Conservation (phyloP, 2,329 filamentous ascomycete species). For the Fusarium equiseti region DNA sequence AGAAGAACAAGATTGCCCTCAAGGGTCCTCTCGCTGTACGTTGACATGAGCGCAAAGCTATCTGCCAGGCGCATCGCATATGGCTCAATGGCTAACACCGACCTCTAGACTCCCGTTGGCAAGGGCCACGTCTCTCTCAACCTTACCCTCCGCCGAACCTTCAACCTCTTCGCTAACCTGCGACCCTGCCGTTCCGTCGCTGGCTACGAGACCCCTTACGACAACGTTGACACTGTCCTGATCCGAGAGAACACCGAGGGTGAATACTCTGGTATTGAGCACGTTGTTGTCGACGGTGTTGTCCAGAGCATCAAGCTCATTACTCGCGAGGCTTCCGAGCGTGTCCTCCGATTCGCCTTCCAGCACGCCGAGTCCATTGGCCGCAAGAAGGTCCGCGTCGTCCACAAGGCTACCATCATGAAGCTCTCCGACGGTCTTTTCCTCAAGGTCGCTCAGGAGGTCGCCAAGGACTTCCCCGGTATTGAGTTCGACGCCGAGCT, state of each 20-base stretch:
- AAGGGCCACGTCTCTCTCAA: slow-evolving; percentile 99
- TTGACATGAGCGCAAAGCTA: slow-evolving; percentile 40
- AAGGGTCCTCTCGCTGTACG: slow-evolving; percentile 96
- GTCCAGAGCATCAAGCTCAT: slow-evolving; percentile 99
- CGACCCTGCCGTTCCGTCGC: slow-evolving; percentile 97
- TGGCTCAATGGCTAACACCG: slow-evolving; percentile 29
- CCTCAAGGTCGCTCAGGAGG: slow-evolving; percentile 84
- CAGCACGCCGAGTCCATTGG: slow-evolving; percentile 95
- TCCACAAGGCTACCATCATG: slow-evolving; percentile 99
- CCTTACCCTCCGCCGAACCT: slow-evolving; percentile 96
- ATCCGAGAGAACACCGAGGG: slow-evolving; percentile 99
- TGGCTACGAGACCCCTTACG: slow-evolving; percentile 98
- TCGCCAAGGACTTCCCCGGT: slow-evolving; percentile 94
- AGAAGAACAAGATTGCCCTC: slow-evolving; percentile 95
- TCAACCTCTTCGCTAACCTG: slow-evolving; percentile 99
- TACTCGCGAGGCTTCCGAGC: slow-evolving; percentile 92
- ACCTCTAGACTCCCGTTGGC: slow-evolving; percentile 84
- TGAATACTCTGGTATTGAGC: slow-evolving; percentile 99
- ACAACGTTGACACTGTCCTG: slow-evolving; percentile 94
- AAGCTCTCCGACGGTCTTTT: slow-evolving; percentile 99
- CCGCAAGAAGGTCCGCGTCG: slow-evolving; percentile 95
- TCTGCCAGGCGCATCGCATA: slow-evolving; percentile 12
- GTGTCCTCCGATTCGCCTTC: slow-evolving; percentile 97
- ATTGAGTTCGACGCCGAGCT: slow-evolving; percentile 98
- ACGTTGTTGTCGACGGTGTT: slow-evolving; percentile 96